Conservation (phyloP, 176 grass and related monocot species). For the Chloris gayana region DNA sequence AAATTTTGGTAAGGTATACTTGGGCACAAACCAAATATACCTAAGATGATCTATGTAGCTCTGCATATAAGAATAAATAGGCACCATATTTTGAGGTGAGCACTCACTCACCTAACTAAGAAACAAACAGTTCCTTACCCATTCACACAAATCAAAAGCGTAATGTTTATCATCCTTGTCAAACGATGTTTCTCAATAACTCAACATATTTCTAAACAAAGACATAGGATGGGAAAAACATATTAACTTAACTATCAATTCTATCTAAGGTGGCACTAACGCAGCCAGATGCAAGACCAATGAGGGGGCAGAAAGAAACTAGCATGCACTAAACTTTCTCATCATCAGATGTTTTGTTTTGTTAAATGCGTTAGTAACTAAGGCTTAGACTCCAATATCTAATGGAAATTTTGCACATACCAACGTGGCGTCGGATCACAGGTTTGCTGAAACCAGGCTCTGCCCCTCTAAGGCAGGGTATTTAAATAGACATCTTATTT, state of each 20-base stretch:
- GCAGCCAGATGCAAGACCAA: too few relatives aligned
- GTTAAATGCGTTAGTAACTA: too few relatives aligned
- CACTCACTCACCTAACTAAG: not conserved
- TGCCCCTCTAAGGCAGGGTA: not conserved
- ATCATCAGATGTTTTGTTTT: too few relatives aligned
- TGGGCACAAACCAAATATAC: too few relatives aligned
- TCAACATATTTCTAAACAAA: not conserved
- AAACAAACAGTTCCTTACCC: not conserved
- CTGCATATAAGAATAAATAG: not conserved
- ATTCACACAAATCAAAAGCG: not conserved
- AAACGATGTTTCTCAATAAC: not conserved
- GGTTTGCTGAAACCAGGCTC: too few relatives aligned
- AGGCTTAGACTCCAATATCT: too few relatives aligned
- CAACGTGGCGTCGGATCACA: too few relatives aligned
- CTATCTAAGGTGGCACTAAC: too few relatives aligned
- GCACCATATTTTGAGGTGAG: not conserved
- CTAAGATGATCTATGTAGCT: not conserved
- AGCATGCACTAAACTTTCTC: too few relatives aligned
- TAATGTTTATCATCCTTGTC: not conserved
- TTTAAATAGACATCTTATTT: not conserved
- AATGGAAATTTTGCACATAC: too few relatives aligned
- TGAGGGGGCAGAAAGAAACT: too few relatives aligned
- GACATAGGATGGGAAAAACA: not conserved
- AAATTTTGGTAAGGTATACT: too few relatives aligned
- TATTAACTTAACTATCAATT: not conserved